Percentiles rank a stretch among this genome's conserved stretches.
phyloP scores from a whole-genome alignment of 768 basidiomycete genomes.

The Saitozyma sp. region DNA sequence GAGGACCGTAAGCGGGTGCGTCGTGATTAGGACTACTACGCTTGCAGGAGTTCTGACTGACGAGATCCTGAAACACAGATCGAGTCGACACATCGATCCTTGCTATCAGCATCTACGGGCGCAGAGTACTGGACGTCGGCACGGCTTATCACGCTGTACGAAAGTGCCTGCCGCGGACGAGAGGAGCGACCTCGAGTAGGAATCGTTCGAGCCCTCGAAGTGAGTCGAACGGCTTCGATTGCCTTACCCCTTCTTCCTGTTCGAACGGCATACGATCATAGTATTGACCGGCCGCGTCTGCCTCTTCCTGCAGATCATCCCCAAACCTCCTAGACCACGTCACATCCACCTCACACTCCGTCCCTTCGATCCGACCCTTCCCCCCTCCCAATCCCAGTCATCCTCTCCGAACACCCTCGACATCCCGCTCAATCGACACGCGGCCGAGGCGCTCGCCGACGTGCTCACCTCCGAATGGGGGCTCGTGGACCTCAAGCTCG shows the following conservation, averaged over 20 bases:
- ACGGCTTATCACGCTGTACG: slow-evolving; percentile 80
- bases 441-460: slow-evolving; percentile 81
- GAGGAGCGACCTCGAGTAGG: slow-evolving; percentile 49
- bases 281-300: no score
- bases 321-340: slow-evolving; percentile 30
- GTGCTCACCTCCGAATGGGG: slow-evolving; percentile 93
- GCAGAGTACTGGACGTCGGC: slow-evolving; percentile 82
- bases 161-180: slow-evolving; percentile 52
- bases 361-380: slow-evolving; percentile 14
- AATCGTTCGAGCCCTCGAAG: slow-evolving; percentile 45
- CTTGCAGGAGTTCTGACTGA: slow-evolving; percentile 1
- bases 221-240: slow-evolving; percentile 15
- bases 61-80: slow-evolving; percentile 62
- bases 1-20: slow-evolving; percentile 72
- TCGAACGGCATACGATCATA: no score
- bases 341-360: slow-evolving; percentile 25
- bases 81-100: slow-evolving; percentile 31
- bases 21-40: slow-evolving; percentile 54
- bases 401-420: slow-evolving; percentile 72
- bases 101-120: slow-evolving; percentile 34
- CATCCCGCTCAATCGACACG: slow-evolving; percentile 61
- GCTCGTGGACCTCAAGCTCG: slow-evolving; percentile 75
- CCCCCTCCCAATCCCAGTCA: slow-evolving; percentile 53
- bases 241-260: not conserved
- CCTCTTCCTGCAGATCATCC: slow-evolving; percentile 12